phyloP scores from a whole-genome alignment of 805 yeast genomes.

The Suhomyces prunicola region DNA sequence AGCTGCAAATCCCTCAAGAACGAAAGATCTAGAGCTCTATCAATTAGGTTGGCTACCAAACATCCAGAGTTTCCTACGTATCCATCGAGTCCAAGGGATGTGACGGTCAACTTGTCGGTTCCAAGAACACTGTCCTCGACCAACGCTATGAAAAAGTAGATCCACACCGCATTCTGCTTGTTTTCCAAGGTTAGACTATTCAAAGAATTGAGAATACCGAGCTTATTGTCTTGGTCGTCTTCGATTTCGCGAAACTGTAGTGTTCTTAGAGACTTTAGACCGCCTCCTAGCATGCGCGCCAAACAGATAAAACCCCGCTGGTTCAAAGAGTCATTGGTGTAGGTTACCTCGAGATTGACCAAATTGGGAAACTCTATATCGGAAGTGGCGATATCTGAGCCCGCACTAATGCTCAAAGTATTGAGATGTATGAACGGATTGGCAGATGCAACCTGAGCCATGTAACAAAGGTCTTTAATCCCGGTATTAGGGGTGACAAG shows the following conservation, averaged over 20 bases:
- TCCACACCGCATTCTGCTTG: conserved; percentile 17
- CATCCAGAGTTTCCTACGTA: conserved; percentile 15
- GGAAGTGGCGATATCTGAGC: conserved; percentile 1
- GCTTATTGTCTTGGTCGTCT: conserved; percentile 8
- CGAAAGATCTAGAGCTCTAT: conserved; percentile 12
- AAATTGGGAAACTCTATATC: conserved; percentile 9
- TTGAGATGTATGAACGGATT: background rate
- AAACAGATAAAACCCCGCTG: conserved; percentile 1
- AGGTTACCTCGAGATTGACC: conserved; percentile 12
- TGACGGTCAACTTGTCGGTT: conserved; percentile 6
- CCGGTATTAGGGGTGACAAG: background rate
- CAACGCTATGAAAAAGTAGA: conserved; percentile 15
- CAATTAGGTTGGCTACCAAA: conserved; percentile 7
- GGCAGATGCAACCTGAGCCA: background rate
- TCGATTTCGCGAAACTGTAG: conserved; percentile 16
- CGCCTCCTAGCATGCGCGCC: conserved; percentile 6
- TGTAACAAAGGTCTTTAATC: background rate
- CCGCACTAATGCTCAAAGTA: background rate
- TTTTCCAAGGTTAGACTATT: conserved; percentile 3
- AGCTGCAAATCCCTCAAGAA: conserved; percentile 13
- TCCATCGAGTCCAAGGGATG: conserved; percentile 21
- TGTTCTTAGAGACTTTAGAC: conserved; percentile 7
- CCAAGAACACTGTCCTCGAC: background rate
- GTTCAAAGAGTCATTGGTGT: background rate
- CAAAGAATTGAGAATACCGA: conserved; percentile 14